Evolutionary conservation across 176 grass and related monocot genomes (phyloP).

Genomic region (Cocos nucifera): DNA sequence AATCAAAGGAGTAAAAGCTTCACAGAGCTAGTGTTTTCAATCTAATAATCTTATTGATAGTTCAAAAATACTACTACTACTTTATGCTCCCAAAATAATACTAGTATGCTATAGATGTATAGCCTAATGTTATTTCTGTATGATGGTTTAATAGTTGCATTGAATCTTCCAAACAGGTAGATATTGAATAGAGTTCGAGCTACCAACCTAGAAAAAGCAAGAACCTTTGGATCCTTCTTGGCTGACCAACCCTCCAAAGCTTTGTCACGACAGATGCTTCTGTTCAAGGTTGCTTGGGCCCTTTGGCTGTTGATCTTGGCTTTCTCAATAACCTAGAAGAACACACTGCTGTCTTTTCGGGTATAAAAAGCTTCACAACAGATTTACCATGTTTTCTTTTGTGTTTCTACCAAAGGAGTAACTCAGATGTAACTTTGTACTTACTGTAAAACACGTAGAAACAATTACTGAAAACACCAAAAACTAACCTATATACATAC

Average conservation of each 20-base stretch:
- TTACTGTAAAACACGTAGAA: no score
- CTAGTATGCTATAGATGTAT: background rate
- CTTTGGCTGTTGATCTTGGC: constrained; percentile 70
- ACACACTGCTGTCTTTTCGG: constrained; percentile 56
- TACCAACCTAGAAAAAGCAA: constrained; percentile 22
- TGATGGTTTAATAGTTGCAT: constrained; percentile 3
- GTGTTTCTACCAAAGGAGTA: constrained; percentile 66
- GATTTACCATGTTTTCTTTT: constrained; percentile 53
- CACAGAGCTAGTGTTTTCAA: constrained; percentile 14
- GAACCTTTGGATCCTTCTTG: constrained; percentile 55
- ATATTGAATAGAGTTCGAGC: constrained; percentile 74
- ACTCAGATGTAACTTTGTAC: background rate
- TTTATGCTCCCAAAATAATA: no score
- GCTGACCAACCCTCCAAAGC: constrained; percentile 50
- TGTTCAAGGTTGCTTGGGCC: constrained; percentile 39
- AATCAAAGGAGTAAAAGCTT: constrained; percentile 33
- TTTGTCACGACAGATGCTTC: constrained; percentile 45
- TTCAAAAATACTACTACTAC: no score
- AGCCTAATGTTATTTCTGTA: background rate
- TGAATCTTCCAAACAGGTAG: constrained; percentile 37
- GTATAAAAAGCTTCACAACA: constrained; percentile 49
- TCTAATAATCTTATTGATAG: no score
- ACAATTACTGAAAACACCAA: no score
- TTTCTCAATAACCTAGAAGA: constrained; percentile 54
- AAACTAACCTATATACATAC: no score